Conservation (phyloP, 202 grass and related monocot species). For the Brachypodium distachyon region DNA sequence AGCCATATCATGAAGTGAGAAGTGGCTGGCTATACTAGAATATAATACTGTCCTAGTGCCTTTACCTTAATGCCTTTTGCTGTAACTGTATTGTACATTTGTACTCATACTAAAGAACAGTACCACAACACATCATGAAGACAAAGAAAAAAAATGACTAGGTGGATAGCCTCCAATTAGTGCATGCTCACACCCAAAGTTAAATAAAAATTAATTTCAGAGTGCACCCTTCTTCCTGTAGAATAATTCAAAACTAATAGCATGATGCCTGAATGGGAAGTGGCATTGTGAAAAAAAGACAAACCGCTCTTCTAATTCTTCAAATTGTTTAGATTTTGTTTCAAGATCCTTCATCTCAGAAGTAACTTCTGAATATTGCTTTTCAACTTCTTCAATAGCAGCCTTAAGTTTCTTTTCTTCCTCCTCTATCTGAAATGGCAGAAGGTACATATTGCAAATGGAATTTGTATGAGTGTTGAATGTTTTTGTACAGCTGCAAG, state of each 20-base stretch:
- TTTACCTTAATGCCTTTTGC: background rate
- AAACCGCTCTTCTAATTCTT: conserved; percentile 84
- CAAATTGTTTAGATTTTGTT: conserved; percentile 78
- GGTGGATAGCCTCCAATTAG: background rate
- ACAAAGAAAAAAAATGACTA: background rate
- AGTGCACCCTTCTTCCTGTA: conserved; percentile 3
- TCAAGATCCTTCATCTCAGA: conserved; percentile 74
- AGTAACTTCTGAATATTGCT: conserved; percentile 63
- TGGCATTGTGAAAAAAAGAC: conserved; percentile 12
- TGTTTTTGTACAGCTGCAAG: too few relatives aligned
- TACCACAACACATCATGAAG: background rate
- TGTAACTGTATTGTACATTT: background rate
- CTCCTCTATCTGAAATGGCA: conserved; percentile 65
- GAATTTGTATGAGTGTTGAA: conserved; percentile 3
- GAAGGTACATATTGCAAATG: background rate
- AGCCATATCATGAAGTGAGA: background rate
- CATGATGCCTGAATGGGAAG: background rate
- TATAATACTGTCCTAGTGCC: background rate
- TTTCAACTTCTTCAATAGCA: conserved; percentile 95
- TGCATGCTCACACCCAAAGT: background rate
- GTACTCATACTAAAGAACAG: background rate
- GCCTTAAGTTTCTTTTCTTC: conserved; percentile 78
- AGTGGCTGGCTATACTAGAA: background rate
- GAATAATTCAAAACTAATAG: background rate
- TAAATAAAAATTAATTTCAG: background rate